Conservation (phyloP, 2,329 filamentous ascomycete species). For the Beauveria asiatica region DNA sequence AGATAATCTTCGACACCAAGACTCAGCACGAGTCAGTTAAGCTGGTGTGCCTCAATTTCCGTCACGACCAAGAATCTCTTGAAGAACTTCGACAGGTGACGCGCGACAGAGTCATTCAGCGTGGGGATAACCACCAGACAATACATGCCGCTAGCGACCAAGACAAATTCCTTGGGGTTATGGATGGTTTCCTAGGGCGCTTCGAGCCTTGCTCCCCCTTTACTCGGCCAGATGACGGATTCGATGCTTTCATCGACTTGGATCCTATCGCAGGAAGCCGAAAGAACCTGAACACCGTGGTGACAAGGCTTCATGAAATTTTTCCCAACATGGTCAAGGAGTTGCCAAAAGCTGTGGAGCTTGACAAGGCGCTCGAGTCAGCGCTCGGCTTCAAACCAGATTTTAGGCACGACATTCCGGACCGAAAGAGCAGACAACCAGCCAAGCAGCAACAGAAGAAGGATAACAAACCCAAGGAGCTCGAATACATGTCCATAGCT, state of each 20-base stretch:
- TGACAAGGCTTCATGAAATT: slow-evolving; percentile 60
- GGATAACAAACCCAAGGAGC: slow-evolving; percentile 34
- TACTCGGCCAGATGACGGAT: slow-evolving; percentile 65
- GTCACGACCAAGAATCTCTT: slow-evolving; percentile 70
- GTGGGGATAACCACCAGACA: slow-evolving; percentile 96
- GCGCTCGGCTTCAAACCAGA: slow-evolving; percentile 72
- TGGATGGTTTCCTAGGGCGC: slow-evolving; percentile 85
- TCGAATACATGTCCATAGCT: slow-evolving; percentile 50
- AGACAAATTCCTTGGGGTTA: slow-evolving; percentile 74
- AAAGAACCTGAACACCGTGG: slow-evolving; percentile 72
- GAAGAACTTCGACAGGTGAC: slow-evolving; percentile 67
- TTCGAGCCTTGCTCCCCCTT: slow-evolving; percentile 70
- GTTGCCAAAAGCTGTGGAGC: slow-evolving; percentile 61
- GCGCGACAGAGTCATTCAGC: slow-evolving; percentile 66
- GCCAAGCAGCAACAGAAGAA: slow-evolving; percentile 21
- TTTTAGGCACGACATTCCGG: slow-evolving; percentile 65
- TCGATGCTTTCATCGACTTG: slow-evolving; percentile 78
- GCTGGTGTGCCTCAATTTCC: slow-evolving; percentile 81
- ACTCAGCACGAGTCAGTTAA: slow-evolving; percentile 53
- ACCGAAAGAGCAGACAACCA: slow-evolving; percentile 30
- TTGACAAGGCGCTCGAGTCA: slow-evolving; percentile 70
- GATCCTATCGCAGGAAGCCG: slow-evolving; percentile 71
- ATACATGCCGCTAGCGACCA: slow-evolving; percentile 75
- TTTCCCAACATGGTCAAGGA: slow-evolving; percentile 70
- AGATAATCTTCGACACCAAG: slow-evolving; percentile 74